Evolutionary conservation across 768 basidiomycete genomes (phyloP).

Genomic region (Termitomyces sp.): DNA sequence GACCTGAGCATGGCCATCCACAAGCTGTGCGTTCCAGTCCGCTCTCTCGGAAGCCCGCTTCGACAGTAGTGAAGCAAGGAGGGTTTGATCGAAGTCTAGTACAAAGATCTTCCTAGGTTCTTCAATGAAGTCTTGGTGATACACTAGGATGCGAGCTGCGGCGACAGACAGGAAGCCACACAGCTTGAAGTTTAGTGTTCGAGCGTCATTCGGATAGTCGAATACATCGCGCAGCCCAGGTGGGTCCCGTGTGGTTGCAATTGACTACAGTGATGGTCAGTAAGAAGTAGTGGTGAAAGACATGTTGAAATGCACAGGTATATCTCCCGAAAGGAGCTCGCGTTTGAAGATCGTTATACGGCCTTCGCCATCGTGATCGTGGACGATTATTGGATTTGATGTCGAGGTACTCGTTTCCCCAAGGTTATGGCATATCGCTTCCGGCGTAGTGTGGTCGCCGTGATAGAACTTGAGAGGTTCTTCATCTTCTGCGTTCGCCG

Average conservation of each 20-base stretch:
- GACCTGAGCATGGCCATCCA: background rate
- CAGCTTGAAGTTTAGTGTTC: background rate
- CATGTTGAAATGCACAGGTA: background rate
- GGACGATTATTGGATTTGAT: slow-evolving; percentile 23
- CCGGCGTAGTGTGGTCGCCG: slow-evolving; percentile 5
- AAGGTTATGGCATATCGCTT: background rate
- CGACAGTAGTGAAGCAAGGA: background rate
- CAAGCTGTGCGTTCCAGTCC: background rate
- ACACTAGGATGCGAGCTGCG: background rate
- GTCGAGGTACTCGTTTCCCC: background rate
- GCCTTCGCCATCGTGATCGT: background rate
- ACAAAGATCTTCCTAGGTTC: background rate
- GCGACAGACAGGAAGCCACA: background rate
- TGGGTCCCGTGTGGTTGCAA: slow-evolving; percentile 1
- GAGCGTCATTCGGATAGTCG: slow-evolving; percentile 1
- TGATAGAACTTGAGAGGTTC: background rate
- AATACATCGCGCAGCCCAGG: slow-evolving; percentile 1
- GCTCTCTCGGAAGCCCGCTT: background rate
- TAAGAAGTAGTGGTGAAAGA: background rate
- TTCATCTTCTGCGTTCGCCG: background rate
- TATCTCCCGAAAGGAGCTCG: slow-evolving; percentile 4
- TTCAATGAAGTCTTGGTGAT: background rate
- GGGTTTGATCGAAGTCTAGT: slow-evolving; percentile 4
- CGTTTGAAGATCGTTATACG: slow-evolving; percentile 1
- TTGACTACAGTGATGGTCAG: slow-evolving; percentile 4